A percentile compares a stretch with the other conserved stretches of the same genome.
phyloP scores from a whole-genome alignment of 768 basidiomycete species.

The Termitomyces sp. region DNA sequence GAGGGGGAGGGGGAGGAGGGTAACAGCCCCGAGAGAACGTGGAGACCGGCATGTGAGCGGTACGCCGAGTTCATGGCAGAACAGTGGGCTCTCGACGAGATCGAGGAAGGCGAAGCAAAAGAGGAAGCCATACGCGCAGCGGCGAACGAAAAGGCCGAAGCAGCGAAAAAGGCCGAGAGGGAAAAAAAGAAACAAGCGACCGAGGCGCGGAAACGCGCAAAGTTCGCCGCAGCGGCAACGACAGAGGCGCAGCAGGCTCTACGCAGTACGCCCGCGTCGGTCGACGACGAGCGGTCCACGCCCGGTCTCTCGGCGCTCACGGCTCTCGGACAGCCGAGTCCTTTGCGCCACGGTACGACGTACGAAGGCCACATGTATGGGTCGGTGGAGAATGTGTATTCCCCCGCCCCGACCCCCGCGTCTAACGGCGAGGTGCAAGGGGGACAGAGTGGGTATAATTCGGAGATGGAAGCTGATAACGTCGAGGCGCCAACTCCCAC shows the following conservation, averaged over 20 bases:
- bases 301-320: conserved; percentile 3
- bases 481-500: neutral
- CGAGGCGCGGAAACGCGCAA: conserved; percentile 46
- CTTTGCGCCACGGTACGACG: conserved; percentile 38
- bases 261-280: conserved; percentile 5
- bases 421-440: conserved; percentile 47
- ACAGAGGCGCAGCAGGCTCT: conserved; percentile 16
- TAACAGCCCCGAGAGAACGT: conserved; percentile 37
- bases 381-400: conserved; percentile 27
- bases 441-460: conserved; percentile 52
- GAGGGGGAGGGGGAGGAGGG: conserved; percentile 6
- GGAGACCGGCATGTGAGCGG: conserved; percentile 81
- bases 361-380: conserved; percentile 22
- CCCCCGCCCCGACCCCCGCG: conserved; percentile 46
- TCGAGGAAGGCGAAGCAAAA: conserved; percentile 68
- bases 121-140: conserved; percentile 35
- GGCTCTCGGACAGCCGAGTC: conserved; percentile 29
- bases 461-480: conserved; percentile 33
- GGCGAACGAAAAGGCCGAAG: conserved; percentile 35
- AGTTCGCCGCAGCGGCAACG: conserved; percentile 29
- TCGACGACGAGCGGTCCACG: conserved; percentile 19
- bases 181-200: conserved; percentile 47
- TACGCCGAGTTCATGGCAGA: conserved; percentile 84
- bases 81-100: conserved; percentile 71
- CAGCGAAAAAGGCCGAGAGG: conserved; percentile 45